Base-by-base conservation (phyloP, 345 rosid genomes). In the Gossypium rotundifolium region DNA sequence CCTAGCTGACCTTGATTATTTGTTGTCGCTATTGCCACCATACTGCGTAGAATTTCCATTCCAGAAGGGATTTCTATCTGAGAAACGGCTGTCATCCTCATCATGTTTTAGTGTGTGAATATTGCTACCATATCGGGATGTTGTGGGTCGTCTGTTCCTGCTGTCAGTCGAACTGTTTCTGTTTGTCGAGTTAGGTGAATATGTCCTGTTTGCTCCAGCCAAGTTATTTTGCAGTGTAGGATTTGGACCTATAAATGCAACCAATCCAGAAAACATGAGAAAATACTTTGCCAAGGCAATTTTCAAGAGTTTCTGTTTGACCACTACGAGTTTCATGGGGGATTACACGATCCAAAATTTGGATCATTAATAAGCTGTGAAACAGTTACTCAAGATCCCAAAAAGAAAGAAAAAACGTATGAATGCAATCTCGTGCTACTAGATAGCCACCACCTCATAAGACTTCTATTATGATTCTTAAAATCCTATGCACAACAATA, bases 131-230 rank as follows among this genome's bases (percentile, higher is more conserved):
- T 25, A 60, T 60, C n/a, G 42, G 14, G 64, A 11, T 2, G 64
- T 60, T 3, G 14, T 17, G 5, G 40, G 64, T 27, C 11, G 64
- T 29, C 64, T 59, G 17, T 11, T 59, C 38, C 38, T 59, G 63
- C 14, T 59, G 63, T 59, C 38, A 0, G 40, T 60, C 7, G 64
- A 60, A 60, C 40, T 27, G 40, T 9, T 13, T 13, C 64, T 25
- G 9, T 60, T 60, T 59, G 38, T 59, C 1, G 83, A 72, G 72
- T 29, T 65, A 66, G 72, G 48, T 5, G 72, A 49, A 52, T 27
- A 7, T 4, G 81, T 76, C 57, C 83, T 63, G 13, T 76, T 89
- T 5, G 65, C 22, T 12, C 33, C 63, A 23, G 38, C 7, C 63
- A 23, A 12, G 63, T 58, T 58, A 23, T 58, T 58, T 33, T 59